These are phyloP conservation scores for Mycena amicta DNA, from an alignment of 768 basidiomycete genomes.

Conservation along the genomic window DNA sequence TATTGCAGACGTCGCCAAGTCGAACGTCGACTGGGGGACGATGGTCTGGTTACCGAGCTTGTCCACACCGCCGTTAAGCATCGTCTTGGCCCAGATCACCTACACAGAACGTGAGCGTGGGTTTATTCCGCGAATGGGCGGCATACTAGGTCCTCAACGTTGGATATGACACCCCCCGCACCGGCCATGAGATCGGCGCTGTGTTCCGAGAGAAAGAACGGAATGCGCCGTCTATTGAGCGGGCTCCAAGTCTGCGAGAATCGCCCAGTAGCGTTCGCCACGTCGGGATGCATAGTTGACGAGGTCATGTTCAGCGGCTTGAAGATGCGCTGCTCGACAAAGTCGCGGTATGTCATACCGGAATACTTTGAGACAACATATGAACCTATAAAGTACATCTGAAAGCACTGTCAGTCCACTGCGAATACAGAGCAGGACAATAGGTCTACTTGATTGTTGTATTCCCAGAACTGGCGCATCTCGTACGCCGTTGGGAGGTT, in stretches of 20 bases:
- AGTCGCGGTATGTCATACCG: constrained; percentile 35
- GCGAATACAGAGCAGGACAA: background rate
- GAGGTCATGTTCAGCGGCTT: constrained; percentile 42
- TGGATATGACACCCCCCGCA: constrained; percentile 47
- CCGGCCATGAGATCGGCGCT: constrained; percentile 33
- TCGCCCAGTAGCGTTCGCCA: constrained; percentile 35
- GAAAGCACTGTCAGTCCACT: background rate
- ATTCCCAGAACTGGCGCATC: constrained; percentile 34
- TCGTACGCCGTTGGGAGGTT: constrained; percentile 33
- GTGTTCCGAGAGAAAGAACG: constrained; percentile 25
- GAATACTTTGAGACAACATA: constrained; percentile 31
- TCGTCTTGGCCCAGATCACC: constrained; percentile 41
- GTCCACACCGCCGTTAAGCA: constrained; percentile 37
- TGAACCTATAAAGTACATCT: constrained; percentile 41
- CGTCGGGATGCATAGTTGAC: constrained; percentile 38
- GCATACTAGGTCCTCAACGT: constrained; percentile 43
- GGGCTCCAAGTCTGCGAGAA: constrained; percentile 18
- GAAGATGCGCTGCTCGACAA: constrained; percentile 45
- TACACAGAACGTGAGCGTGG: constrained; percentile 21
- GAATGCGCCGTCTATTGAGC: constrained; percentile 13
- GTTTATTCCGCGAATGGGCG: background rate
- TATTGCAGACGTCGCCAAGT: constrained; percentile 34
- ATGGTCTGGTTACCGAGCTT: constrained; percentile 31
- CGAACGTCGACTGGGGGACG: constrained; percentile 33
- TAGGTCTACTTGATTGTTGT: constrained; percentile 38